Evolutionary conservation across 2,329 filamentous ascomycete genomes (phyloP).

Genomic region (Capronia americana): DNA sequence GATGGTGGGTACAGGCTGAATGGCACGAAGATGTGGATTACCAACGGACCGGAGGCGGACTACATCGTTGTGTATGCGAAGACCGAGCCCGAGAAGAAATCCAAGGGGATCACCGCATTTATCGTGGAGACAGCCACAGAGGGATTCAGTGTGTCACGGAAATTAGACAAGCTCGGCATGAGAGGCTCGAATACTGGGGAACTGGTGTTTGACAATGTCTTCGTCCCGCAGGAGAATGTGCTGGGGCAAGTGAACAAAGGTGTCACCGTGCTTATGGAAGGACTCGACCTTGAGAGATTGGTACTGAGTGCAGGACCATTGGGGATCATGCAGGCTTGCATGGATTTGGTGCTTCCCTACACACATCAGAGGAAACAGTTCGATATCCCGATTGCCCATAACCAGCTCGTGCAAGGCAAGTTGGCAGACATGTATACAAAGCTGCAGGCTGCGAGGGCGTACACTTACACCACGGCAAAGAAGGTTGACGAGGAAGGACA

Average conservation of each 20-base stretch:
- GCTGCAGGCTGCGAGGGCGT: slow-evolving; percentile 79
- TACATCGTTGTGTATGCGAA: slow-evolving; percentile 96
- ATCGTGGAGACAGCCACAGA: slow-evolving; percentile 72
- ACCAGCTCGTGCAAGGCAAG: slow-evolving; percentile 91
- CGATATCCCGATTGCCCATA: slow-evolving; percentile 81
- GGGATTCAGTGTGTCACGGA: slow-evolving; percentile 86
- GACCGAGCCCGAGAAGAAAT: slow-evolving; percentile 77
- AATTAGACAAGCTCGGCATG: slow-evolving; percentile 99
- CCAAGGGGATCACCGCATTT: slow-evolving; percentile 94
- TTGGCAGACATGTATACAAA: slow-evolving; percentile 98
- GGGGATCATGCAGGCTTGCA: slow-evolving; percentile 89
- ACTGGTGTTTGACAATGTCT: slow-evolving; percentile 86
- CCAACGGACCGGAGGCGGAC: slow-evolving; percentile 93
- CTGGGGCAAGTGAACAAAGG: slow-evolving; percentile 81
- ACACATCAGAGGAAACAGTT: slow-evolving; percentile 91
- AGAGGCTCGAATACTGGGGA: slow-evolving; percentile 95
- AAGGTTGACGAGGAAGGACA: slow-evolving; percentile 76
- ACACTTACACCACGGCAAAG: slow-evolving; percentile 83
- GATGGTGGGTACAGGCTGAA: slow-evolving; percentile 86
- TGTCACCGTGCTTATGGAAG: slow-evolving; percentile 92
- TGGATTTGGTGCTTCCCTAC: slow-evolving; percentile 87
- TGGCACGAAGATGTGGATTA: slow-evolving; percentile 99
- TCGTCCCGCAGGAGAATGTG: slow-evolving; percentile 82
- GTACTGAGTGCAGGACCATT: slow-evolving; percentile 90
- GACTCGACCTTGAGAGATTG: slow-evolving; percentile 89